Evolutionary conservation across 768 basidiomycete genomes (phyloP).

Genomic region (Crepidotus variabilis): DNA sequence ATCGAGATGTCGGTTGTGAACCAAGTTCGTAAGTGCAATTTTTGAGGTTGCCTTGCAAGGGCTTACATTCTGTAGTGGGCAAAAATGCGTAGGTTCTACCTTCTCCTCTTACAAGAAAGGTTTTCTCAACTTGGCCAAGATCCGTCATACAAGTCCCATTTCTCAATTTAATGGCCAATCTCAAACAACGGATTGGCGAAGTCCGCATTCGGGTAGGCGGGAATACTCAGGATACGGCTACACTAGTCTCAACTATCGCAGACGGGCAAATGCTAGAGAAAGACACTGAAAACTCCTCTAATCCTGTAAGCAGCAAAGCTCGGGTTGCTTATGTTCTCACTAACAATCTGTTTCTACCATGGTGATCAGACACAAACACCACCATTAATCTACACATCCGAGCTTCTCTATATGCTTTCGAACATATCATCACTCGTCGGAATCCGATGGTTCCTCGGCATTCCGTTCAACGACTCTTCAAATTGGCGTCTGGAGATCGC

Average conservation of each 20-base stretch:
- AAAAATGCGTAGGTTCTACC: conserved; percentile 36
- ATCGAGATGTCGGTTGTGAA: conserved; percentile 62
- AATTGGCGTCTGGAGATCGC: conserved; percentile 55
- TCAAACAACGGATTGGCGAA: conserved; percentile 57
- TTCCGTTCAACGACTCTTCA: conserved; percentile 67
- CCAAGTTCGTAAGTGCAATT: conserved; percentile 45
- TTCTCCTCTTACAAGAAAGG: neutral
- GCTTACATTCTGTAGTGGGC: conserved; percentile 32
- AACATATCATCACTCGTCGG: conserved; percentile 60
- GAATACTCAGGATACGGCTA: conserved; percentile 72
- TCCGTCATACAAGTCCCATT: conserved; percentile 56
- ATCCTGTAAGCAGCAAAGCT: conserved; percentile 32
- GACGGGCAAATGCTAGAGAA: conserved; percentile 52
- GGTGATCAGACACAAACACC: conserved; percentile 74
- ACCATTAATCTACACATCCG: conserved; percentile 57
- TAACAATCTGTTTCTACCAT: too few relatives aligned
- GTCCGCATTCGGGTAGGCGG: conserved; percentile 74
- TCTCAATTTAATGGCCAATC: conserved; percentile 72
- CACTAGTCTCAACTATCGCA: conserved; percentile 44
- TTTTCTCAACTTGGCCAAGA: too few relatives aligned
- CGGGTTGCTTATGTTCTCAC: neutral
- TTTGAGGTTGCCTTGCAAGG: conserved; percentile 27
- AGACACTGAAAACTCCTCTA: conserved; percentile 25
- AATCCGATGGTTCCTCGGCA: conserved; percentile 62
- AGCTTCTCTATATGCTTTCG: conserved; percentile 62